These are phyloP conservation scores for Voacanga thouarsii DNA, from an alignment of 257 asterid genomes.

Conservation along the genomic window DNA sequence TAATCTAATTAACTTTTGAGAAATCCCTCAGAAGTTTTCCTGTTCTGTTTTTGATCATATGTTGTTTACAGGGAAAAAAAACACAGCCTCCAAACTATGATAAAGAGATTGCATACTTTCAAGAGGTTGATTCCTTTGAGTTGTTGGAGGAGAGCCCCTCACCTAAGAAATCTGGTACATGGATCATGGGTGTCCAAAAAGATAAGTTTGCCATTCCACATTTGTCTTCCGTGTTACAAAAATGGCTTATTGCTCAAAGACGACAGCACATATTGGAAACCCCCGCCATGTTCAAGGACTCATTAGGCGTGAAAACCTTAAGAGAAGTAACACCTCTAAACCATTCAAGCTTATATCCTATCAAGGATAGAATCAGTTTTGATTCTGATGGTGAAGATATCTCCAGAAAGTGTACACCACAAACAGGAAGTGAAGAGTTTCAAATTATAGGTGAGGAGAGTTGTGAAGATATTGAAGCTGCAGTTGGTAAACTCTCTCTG, in stretches of 20 bases:
- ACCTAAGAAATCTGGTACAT: constrained; percentile 72
- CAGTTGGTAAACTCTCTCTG: constrained; percentile 65
- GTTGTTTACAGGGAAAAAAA: constrained; percentile 49
- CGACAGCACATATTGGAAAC: constrained; percentile 62
- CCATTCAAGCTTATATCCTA: constrained; percentile 35
- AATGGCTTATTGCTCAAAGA: constrained; percentile 71
- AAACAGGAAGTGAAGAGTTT: constrained; percentile 14
- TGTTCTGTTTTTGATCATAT: constrained; percentile 17
- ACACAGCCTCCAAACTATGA: constrained; percentile 54
- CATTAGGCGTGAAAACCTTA: constrained; percentile 27
- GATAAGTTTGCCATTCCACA: constrained; percentile 47
- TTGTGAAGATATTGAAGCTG: constrained; percentile 56
- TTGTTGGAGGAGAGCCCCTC: constrained; percentile 95
- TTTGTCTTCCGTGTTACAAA: constrained; percentile 70
- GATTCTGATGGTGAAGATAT: constrained; percentile 35
- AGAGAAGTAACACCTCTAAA: constrained; percentile 30
- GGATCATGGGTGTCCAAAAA: constrained; percentile 53
- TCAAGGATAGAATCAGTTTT: constrained; percentile 28
- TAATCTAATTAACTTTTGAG: neutral
- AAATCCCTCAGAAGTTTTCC: neutral
- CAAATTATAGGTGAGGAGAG: constrained; percentile 28
- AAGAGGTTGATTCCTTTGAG: constrained; percentile 89
- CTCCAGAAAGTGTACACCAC: constrained; percentile 24
- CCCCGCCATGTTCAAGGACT: constrained; percentile 38
- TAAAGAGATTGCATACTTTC: constrained; percentile 70